Percentiles rank a stretch among this genome's conserved stretches.
Conservation (phyloP, 208 protist genomes). For the Leptomonas pyrrhocoris region DNA sequence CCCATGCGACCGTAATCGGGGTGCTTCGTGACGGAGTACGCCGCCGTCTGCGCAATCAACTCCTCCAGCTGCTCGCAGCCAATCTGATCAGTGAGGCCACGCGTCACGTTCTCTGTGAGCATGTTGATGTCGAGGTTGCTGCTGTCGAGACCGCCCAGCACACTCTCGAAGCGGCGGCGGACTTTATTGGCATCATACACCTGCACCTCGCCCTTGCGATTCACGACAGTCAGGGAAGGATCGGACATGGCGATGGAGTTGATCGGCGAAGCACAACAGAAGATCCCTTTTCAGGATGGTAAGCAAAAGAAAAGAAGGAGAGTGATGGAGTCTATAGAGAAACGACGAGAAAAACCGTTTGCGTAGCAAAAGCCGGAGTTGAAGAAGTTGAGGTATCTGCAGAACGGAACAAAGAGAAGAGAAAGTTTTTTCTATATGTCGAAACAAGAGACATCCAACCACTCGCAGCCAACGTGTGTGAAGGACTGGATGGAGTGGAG, state of each 20-base stretch:
- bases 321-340: conserved; percentile 12
- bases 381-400: background rate
- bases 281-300: background rate
- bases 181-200: conserved; percentile 69
- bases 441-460: conserved; percentile 1
- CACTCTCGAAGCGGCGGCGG: conserved; percentile 45
- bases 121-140: conserved; percentile 68
- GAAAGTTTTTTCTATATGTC: background rate
- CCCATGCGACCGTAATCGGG: conserved; percentile 98
- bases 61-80: conserved; percentile 93
- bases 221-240: conserved; percentile 43
- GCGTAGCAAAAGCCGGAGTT: too few relatives aligned
- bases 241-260: conserved; percentile 22
- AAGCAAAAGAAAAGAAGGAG: conserved; percentile 4
- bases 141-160: conserved; percentile 52
- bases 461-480: conserved; percentile 4
- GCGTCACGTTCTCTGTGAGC: conserved; percentile 88
- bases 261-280: background rate
- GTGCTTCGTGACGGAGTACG: conserved; percentile 96
- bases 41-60: conserved; percentile 96
- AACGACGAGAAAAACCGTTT: too few relatives aligned
- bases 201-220: conserved; percentile 69
- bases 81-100: conserved; percentile 90
- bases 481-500: background rate
- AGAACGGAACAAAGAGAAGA: background rate